Evolutionary conservation across 805 yeast genomes (phyloP), one percentile per base, ranked within the genome.

Genomic region (Ogataea philodendri): DNA sequence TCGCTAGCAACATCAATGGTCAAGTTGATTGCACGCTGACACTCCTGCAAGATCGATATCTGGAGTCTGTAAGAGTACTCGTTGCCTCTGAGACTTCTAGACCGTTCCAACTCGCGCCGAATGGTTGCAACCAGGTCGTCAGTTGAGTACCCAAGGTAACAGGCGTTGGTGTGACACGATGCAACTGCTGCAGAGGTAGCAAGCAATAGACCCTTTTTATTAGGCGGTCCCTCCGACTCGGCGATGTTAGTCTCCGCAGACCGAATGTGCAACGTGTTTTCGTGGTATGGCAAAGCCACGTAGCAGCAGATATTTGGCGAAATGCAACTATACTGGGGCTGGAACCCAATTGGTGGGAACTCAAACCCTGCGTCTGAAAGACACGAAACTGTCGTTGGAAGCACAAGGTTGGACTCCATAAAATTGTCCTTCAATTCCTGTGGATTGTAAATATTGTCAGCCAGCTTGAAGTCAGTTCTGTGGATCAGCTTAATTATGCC

Each of bases 11-110:
- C 75, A 51, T 82, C 84, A 35, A 86, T 67, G 20, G 78, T 76
- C 49, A 86, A 79, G 50, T 78, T 82, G 42, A 87, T 71, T 1
- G 93, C 79, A n/a, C 78, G 62, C 52, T 86, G 94, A 2, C 81
- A 69, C 53, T 87, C 95, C 36, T 73, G 66, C 11, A 82, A 54
- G 3, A 81, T 59, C 1, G 72, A 60, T 7, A 58, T 57, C 49
- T 58, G 63, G 23, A 67, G 66, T 47, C 60, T 52, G 39, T 53
- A 53, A 9, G 66, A 50, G 18, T 50, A 52, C 22, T 54, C 41
- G 16, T 54, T 37, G 5, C 48, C 42, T 24, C 56, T 39, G 15
- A 48, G 18, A 22, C 52, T 31, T 19, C 43, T 18, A 27, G 49
- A 49, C n/a, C 54, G 40, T 11, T 55, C 57, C 5, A 78, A 46